Base-by-base conservation (phyloP, 2,329 filamentous ascomycete species). In the Cordyceps farinosa region DNA sequence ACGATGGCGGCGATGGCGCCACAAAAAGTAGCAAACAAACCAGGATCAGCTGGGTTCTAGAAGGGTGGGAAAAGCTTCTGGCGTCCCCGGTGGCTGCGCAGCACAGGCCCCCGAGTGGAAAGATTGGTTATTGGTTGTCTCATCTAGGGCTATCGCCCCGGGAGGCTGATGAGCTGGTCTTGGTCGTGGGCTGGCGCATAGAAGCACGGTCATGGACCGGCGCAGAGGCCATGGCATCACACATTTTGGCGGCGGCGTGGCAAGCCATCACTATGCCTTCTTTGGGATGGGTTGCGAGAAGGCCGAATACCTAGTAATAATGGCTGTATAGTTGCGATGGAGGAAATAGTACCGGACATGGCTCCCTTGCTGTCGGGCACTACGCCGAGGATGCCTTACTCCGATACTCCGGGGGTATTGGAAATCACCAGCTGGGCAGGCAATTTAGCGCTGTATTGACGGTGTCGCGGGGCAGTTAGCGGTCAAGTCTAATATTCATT, bases 11-110 rank as follows among this genome's bases (percentile, higher is more conserved):
- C n/a, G 34, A 47, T 3, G 47, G 22, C 22, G 47, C 47, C 57
- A 60, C 57, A 30, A 52, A 52, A 38, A 29, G 11, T 7, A 52
- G 58, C 58, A 61, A 61, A 54, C 58, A 61, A 54, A 38, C 38
- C 38, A 54, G 48, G 48, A 61, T 53, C 30, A n/a, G 17, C 15
- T 17, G 30, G 48, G 22, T 54, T 47, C 58, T 47, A 53, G 50
- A 61, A 61, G 30, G 47, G 1, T 10, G 13, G 6, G 29, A 15
- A 17, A 9, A 10, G 38, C 40, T 53, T 61, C 48, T 53, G 34
- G 30, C 27, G 47, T 38, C 9, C 10, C 50, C 1, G 11, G 30
- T 53, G 40, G 50, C 50, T 61, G 48, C 10, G 5, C 38, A 15
- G 38, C 38, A 40, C 38, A 40, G 38, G 38, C 38, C 38, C 5